Percentiles rank a stretch among this genome's conserved stretches.
Evolutionary conservation across 768 basidiomycete genomes (phyloP).

Genomic region (Leccinellum luteum): DNA sequence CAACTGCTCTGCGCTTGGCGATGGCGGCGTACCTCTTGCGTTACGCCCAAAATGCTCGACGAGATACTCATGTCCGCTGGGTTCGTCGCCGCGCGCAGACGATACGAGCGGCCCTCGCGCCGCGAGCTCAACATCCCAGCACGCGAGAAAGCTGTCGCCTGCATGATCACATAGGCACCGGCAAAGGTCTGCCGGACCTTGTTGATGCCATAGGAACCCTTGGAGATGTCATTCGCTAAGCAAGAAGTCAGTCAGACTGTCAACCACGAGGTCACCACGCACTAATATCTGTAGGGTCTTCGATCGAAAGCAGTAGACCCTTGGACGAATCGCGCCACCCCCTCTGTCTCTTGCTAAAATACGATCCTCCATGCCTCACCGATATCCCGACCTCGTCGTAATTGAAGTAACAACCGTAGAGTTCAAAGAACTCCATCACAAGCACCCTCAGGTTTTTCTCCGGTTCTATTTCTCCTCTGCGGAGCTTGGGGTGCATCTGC

Average conservation of each 20-base stretch:
- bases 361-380: conserved; percentile 81
- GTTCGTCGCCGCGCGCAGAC: conserved; percentile 42
- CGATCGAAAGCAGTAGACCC: conserved; percentile 70
- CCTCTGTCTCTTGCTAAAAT: conserved; percentile 76
- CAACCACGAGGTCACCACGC: conserved; percentile 32
- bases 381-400: conserved; percentile 90
- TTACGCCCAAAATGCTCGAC: conserved; percentile 75
- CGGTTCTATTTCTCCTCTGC: conserved; percentile 83
- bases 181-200: conserved; percentile 82
- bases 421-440: conserved; percentile 95
- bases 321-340: conserved; percentile 75
- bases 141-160: conserved; percentile 65
- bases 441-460: conserved; percentile 90
- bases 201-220: conserved; percentile 79
- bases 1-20: background rate
- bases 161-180: conserved; percentile 76
- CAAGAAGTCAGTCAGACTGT: conserved; percentile 1
- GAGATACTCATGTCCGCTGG: conserved; percentile 76
- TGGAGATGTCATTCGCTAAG: conserved; percentile 90
- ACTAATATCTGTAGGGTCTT: conserved; percentile 92
- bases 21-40: conserved; percentile 66
- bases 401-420: conserved; percentile 91
- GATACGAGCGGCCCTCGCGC: conserved; percentile 46
- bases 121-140: conserved; percentile 62
- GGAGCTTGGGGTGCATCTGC: conserved; percentile 96